phyloP scores from a whole-genome alignment of 83 land plant species.

The Picea abies region DNA sequence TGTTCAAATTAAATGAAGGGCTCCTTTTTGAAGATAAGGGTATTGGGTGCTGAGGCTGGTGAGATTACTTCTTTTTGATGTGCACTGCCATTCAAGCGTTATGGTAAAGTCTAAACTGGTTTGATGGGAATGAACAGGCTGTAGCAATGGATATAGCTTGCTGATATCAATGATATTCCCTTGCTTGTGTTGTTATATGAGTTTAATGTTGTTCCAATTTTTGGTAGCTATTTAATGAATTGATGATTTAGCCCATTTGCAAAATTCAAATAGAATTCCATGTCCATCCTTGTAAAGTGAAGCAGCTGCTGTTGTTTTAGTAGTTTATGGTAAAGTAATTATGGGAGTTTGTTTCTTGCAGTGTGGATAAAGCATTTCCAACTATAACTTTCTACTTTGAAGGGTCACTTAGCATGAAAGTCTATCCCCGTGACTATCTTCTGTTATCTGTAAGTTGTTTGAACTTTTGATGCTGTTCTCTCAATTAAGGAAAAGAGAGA shows the following conservation, averaged over 20 bases:
- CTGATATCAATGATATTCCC: not conserved
- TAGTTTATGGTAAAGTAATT: not conserved
- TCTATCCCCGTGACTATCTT: constrained; percentile 79
- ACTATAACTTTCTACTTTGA: constrained; percentile 61
- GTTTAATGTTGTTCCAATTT: not conserved
- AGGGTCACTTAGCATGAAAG: constrained; percentile 43
- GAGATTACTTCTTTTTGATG: not conserved
- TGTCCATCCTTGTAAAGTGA: not conserved
- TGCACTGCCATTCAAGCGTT: not conserved
- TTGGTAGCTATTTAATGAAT: not conserved
- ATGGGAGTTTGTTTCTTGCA: constrained; percentile 27
- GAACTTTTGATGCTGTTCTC: not conserved
- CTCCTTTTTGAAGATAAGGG: too few species aligned
- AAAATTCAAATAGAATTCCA: not conserved
- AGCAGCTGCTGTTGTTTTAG: not conserved
- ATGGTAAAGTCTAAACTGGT: not conserved
- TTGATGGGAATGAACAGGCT: not conserved
- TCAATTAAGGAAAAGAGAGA: not conserved
- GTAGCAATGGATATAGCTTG: not conserved
- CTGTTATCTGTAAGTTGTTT: constrained; percentile 48
- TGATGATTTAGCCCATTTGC: not conserved
- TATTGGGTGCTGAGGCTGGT: too few species aligned
- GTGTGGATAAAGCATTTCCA: constrained; percentile 78
- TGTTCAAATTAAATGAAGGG: too few species aligned
- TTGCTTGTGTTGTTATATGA: not conserved